phyloP scores from a whole-genome alignment of 192 early-diverging fungal genomes.

The Backusella australiensis region DNA sequence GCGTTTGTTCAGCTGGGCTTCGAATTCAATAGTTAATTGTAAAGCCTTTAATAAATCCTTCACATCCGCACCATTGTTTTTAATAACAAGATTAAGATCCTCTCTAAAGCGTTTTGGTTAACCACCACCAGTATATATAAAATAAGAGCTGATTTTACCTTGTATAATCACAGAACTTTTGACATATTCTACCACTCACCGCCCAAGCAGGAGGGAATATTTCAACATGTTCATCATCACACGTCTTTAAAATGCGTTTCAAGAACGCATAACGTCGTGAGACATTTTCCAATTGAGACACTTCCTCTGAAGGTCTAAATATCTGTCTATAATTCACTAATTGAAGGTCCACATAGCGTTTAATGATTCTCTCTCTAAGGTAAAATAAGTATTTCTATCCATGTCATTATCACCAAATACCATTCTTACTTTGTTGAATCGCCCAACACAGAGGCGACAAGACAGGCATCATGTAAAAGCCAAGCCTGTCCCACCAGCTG shows the following conservation, averaged over 20 bases:
- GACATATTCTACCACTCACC: constrained; percentile 64
- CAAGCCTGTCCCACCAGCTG: constrained; percentile 46
- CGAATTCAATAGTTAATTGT: constrained; percentile 88
- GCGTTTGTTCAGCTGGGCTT: constrained; percentile 74
- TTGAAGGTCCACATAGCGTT: constrained; percentile 82
- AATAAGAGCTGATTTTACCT: constrained; percentile 44
- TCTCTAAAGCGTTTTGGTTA: constrained; percentile 35
- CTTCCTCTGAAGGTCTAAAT: constrained; percentile 73
- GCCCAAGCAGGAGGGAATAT: constrained; percentile 85
- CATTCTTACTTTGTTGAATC: constrained; percentile 54
- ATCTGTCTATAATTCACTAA: constrained; percentile 80
- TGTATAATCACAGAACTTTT: constrained; percentile 83
- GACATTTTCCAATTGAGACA: constrained; percentile 79
- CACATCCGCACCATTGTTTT: constrained; percentile 44
- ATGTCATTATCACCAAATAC: not conserved
- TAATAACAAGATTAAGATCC: constrained; percentile 68
- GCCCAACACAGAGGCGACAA: constrained; percentile 70
- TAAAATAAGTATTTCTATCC: not conserved
- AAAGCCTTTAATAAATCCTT: constrained; percentile 73
- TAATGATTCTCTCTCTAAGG: constrained; percentile 56
- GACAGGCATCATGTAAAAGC: constrained; percentile 72
- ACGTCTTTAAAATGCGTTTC: constrained; percentile 83
- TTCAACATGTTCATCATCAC: constrained; percentile 81
- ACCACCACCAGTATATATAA: not conserved
- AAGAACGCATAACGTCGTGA: constrained; percentile 92